phyloP scores from a whole-genome alignment of 306 rosid species.

The Vigna radiata region DNA sequence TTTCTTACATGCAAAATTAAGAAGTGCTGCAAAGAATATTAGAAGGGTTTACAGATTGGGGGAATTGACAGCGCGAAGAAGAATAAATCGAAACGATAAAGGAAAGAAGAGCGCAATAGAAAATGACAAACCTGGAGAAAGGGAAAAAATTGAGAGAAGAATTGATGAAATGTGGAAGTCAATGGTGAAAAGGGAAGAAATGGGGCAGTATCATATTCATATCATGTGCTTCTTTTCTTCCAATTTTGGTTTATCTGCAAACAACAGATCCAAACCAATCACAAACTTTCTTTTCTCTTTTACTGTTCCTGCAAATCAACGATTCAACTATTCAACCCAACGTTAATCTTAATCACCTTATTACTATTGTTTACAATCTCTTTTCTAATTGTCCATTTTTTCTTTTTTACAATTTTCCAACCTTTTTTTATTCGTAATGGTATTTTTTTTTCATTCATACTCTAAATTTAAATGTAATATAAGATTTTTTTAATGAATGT shows the following conservation, averaged over 20 bases:
- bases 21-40: not conserved
- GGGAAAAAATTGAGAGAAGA: not conserved
- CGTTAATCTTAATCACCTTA: too few species aligned
- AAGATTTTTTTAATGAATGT: too few species aligned
- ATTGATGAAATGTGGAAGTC: slow-evolving; percentile 26
- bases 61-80: not conserved
- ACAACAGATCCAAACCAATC: not conserved
- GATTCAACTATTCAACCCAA: too few species aligned
- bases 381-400: too few species aligned
- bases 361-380: too few species aligned
- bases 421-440: too few species aligned
- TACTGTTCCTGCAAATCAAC: not conserved
- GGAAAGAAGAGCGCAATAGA: not conserved
- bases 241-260: not conserved
- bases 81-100: not conserved
- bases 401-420: too few species aligned
- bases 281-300: not conserved
- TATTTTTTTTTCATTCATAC: too few species aligned
- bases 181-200: not conserved
- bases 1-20: not conserved
- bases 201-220: not conserved
- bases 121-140: slow-evolving; percentile 42
- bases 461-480: too few species aligned
- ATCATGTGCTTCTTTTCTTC: not conserved
- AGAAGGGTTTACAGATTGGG: slow-evolving; percentile 5